These are phyloP conservation scores for Corrigiola litoralis DNA, from an alignment of 179 eudicot genomes.

Conservation along the genomic window DNA sequence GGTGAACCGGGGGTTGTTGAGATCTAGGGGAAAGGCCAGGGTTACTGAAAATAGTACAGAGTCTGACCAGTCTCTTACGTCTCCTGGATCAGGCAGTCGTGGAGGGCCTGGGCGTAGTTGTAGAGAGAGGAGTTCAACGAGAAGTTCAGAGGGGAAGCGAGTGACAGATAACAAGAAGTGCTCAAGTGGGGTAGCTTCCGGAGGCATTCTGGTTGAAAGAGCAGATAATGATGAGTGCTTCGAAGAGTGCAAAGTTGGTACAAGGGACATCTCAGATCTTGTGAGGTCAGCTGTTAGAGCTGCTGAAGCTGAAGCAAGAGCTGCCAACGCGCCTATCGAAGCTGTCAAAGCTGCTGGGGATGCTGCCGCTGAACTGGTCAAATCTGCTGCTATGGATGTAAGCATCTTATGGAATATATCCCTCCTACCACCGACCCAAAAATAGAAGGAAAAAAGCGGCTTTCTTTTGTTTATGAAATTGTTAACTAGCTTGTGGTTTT, in stretches of 20 bases:
- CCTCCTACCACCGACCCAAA: not conserved
- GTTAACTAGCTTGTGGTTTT: slow-evolving; percentile 2
- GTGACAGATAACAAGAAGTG: slow-evolving; percentile 39
- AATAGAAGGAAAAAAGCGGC: not conserved
- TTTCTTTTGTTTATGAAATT: not conserved
- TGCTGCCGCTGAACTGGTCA: slow-evolving; percentile 97
- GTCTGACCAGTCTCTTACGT: slow-evolving; percentile 46
- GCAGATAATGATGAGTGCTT: slow-evolving; percentile 78
- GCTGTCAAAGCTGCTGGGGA: slow-evolving; percentile 95
- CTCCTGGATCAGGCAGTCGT: slow-evolving; percentile 71
- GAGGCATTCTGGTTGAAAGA: slow-evolving; percentile 41
- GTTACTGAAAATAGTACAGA: slow-evolving; percentile 43
- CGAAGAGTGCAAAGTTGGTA: slow-evolving; percentile 73
- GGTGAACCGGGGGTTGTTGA: slow-evolving; percentile 41
- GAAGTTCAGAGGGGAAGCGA: slow-evolving; percentile 44
- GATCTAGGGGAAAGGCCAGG: slow-evolving; percentile 54
- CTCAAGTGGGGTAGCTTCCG: slow-evolving; percentile 30
- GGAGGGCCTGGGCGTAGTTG: slow-evolving; percentile 48
- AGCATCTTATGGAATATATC: not conserved
- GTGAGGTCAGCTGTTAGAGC: slow-evolving; percentile 86
- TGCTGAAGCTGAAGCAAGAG: slow-evolving; percentile 98
- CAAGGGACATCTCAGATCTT: slow-evolving; percentile 75
- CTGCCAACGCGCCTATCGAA: slow-evolving; percentile 79
- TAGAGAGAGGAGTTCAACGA: slow-evolving; percentile 41
- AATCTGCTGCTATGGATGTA: slow-evolving; percentile 90